phyloP scores from a whole-genome alignment of 768 basidiomycete species.

The Leccinum barrowsii region DNA sequence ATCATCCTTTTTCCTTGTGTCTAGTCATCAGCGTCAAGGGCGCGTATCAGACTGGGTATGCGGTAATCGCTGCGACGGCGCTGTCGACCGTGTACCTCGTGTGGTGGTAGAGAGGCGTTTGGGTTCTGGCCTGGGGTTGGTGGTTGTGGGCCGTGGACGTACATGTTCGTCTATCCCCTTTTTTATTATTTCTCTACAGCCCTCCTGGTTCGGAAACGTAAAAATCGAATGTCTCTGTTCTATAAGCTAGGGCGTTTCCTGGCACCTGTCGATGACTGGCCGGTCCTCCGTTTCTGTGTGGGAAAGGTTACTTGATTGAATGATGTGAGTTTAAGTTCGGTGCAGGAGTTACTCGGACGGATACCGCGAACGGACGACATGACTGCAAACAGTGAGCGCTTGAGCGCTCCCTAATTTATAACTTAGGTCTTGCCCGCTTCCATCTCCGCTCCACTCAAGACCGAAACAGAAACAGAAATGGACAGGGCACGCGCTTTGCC shows the following conservation, averaged over 20 bases:
- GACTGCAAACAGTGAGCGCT: no score
- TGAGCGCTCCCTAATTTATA: no score
- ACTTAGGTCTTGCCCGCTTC: no score
- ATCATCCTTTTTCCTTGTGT: neutral
- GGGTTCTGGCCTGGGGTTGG: slow-evolving; percentile 30
- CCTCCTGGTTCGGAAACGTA: neutral
- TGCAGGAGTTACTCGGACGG: no score
- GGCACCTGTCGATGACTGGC: neutral
- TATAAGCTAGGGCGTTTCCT: neutral
- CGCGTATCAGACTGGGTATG: slow-evolving; percentile 78
- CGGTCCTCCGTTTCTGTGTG: neutral
- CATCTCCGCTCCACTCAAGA: no score
- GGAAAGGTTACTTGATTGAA: neutral
- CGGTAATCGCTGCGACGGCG: slow-evolving; percentile 76
- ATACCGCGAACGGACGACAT: no score
- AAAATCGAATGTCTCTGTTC: neutral
- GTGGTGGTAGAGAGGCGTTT: slow-evolving; percentile 9
- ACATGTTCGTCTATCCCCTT: neutral
- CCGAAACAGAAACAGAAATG: no score
- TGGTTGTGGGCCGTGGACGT: neutral
- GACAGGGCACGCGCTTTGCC: no score
- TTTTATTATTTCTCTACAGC: neutral
- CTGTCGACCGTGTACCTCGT: slow-evolving; percentile 67
- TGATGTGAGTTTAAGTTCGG: neutral
- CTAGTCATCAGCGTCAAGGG: slow-evolving; percentile 79